Percentiles rank a stretch among this genome's conserved stretches.
Conservation (phyloP, 2,329 filamentous ascomycete species). For the Botrytis deweyae region DNA sequence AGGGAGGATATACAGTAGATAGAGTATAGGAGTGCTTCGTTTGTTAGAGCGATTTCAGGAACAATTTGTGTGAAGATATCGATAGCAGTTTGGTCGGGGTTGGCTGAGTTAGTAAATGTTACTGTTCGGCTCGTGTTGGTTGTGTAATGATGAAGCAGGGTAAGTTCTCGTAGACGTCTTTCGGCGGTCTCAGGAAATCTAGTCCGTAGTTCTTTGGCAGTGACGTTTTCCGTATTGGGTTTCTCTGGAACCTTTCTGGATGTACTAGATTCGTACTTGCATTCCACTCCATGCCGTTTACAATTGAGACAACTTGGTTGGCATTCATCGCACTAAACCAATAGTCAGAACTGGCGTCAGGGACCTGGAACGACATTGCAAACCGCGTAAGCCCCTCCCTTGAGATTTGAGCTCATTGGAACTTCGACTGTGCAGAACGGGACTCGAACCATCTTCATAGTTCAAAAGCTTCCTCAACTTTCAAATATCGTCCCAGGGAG, state of each 20-base stretch:
- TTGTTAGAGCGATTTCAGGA: conserved; percentile 26
- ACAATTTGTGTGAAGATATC: conserved; percentile 20
- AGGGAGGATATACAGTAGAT: neutral
- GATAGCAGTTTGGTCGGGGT: conserved; percentile 2
- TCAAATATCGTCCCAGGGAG: neutral
- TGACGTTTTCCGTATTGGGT: neutral
- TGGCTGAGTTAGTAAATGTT: neutral
- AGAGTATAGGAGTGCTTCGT: neutral
- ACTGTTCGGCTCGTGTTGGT: conserved; percentile 25
- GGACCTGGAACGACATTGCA: neutral
- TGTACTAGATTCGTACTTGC: conserved; percentile 22
- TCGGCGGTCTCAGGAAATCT: conserved; percentile 25
- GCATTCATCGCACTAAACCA: conserved; percentile 31
- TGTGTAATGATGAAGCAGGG: conserved; percentile 31
- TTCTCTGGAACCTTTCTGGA: neutral
- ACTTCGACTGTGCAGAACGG: neutral
- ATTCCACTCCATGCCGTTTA: conserved; percentile 26
- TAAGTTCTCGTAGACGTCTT: conserved; percentile 30
- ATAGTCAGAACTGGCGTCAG: neutral
- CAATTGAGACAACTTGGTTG: conserved; percentile 30
- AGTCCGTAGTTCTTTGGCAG: neutral
- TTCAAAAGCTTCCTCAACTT: neutral
- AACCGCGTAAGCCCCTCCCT: neutral
- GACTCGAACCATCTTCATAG: too few species aligned
- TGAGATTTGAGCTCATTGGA: neutral